phyloP scores from a whole-genome alignment of 495 filamentous ascomycete species.

The Annulohypoxylon stygium region DNA sequence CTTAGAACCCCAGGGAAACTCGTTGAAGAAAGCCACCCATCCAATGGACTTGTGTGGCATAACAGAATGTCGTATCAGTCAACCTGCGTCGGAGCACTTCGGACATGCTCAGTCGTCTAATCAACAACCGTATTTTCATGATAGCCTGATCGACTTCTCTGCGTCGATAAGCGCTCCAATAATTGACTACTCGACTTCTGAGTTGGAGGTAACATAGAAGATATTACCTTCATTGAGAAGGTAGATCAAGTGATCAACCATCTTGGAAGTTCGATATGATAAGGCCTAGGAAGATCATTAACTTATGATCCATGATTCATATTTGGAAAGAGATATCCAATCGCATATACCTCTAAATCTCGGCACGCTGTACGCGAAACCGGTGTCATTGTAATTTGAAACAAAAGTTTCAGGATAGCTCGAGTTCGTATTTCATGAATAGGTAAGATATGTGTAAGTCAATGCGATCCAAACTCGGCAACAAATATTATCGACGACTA shows the following conservation, averaged over 20 bases:
- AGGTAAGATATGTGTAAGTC: background rate
- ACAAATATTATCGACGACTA: background rate
- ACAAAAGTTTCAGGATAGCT: constrained; percentile 20
- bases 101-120: constrained; percentile 32
- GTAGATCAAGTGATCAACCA: background rate
- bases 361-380: constrained; percentile 12
- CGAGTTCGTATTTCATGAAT: background rate
- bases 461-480: background rate
- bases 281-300: constrained; percentile 5
- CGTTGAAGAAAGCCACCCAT: constrained; percentile 3
- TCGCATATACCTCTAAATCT: constrained; percentile 10
- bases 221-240: constrained; percentile 1
- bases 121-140: constrained; percentile 15
- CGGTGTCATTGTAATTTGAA: constrained; percentile 12
- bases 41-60: constrained; percentile 10
- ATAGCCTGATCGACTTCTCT: constrained; percentile 13
- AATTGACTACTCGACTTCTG: background rate
- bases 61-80: constrained; percentile 26
- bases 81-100: constrained; percentile 34
- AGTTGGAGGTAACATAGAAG: constrained; percentile 6
- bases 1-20: background rate
- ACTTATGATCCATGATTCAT: constrained; percentile 1
- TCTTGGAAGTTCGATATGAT: constrained; percentile 14
- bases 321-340: background rate
- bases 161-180: constrained; percentile 35